Evolutionary conservation across 345 rosid genomes (phyloP), one percentile per base, ranked within the genome.

Genomic region (Melaleuca alternifolia): DNA sequence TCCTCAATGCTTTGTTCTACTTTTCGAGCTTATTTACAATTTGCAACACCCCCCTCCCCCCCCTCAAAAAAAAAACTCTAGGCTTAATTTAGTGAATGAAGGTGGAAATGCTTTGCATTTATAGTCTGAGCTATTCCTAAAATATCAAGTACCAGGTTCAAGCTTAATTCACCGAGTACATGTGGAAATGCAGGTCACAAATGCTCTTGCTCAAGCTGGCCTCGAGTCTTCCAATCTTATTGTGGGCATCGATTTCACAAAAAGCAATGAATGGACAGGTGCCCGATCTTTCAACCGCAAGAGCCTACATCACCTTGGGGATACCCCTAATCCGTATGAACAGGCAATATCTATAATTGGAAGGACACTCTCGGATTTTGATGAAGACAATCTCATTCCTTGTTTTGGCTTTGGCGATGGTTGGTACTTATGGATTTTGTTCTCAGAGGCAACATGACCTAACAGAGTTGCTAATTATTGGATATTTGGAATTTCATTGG

Each of bases 211-310:
- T 41, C 92, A 93, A 86, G 92, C 96, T 85, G 96, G 96, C 54
- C 91, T 94, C 87, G 96, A 95, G 90, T 95, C 98, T 81, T 95
- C 98, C 46, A 95, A 95, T 88, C 92, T 95, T 87, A 93, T 95
- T 21, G 88, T 94, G 18, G 96, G 96, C 11, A 92, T 94, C 86
- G 96, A 94, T 88, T 93, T 95, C 86, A 94, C 96, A 46, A 94
- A 93, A 87, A 94, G 96, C 91, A 95, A 93, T 62, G 96, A 94
- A 87, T 95, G 96, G 96, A 91, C 96, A 56, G 96, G 95, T 88
- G 84, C 90, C 51, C 83, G 91, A 84, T 93, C 93, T 46, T 93
- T 92, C 88, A 76, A 89, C 28, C 87, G 87, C 18, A 76, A 50
- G 53, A 89, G 92, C 91, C 87, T 92, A 88, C 90, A 93, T 87